Evolutionary conservation across 345 rosid genomes (phyloP).

Genomic region (Gossypium longicalyx): DNA sequence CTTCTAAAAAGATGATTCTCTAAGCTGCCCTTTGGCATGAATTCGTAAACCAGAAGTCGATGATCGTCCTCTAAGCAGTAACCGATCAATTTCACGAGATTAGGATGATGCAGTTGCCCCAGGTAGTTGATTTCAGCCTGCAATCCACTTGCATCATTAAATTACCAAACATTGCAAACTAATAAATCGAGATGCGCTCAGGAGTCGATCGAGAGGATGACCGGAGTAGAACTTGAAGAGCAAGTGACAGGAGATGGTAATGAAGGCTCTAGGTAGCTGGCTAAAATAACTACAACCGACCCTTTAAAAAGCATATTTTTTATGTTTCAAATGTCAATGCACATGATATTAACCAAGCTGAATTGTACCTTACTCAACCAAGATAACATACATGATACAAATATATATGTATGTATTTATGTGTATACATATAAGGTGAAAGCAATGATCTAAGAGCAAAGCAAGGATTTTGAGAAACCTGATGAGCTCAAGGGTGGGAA

Average conservation of each 20-base stretch:
- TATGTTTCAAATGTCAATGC: not conserved
- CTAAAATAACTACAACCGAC: not conserved
- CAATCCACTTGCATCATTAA: conserved; percentile 10
- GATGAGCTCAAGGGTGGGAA: conserved; percentile 4
- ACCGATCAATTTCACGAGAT: conserved; percentile 81
- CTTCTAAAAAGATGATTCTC: conserved; percentile 86
- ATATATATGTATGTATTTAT: too few species aligned
- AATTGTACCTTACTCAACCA: too few species aligned
- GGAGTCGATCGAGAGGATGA: too few species aligned
- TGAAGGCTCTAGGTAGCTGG: too few species aligned
- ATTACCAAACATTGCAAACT: conserved; percentile 6
- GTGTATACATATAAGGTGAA: too few species aligned
- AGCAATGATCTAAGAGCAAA: not conserved
- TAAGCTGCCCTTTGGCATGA: conserved; percentile 91
- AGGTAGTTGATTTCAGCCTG: conserved; percentile 88
- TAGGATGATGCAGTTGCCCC: conserved; percentile 78
- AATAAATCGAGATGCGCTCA: too few species aligned
- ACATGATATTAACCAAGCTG: not conserved
- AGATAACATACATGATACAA: too few species aligned
- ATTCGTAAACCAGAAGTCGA: conserved; percentile 86
- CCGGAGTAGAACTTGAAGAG: too few species aligned
- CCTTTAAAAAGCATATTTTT: not conserved
- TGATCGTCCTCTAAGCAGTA: conserved; percentile 95
- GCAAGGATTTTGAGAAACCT: not conserved
- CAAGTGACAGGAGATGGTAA: too few species aligned